A percentile compares a stretch with the other conserved stretches of the same genome.
Evolutionary conservation across 148 eudicot species (phyloP).

Genomic region (Diospyros lotus): DNA sequence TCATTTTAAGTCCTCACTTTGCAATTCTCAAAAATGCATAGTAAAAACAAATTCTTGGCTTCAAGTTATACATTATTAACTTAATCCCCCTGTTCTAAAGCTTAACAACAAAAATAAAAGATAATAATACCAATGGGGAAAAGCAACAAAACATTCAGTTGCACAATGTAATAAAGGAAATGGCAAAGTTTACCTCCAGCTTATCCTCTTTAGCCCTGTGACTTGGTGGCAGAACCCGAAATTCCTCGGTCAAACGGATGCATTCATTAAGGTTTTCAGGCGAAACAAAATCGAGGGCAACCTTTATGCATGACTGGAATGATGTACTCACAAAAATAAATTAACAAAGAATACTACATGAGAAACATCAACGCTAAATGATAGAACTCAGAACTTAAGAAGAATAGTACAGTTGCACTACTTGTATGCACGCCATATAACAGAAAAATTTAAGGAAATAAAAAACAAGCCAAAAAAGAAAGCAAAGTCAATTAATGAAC

Average conservation of each 20-base stretch:
- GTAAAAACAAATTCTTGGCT: background rate
- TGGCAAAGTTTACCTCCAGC: constrained; percentile 19
- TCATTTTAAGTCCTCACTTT: background rate
- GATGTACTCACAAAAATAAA: background rate
- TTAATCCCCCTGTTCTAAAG: background rate
- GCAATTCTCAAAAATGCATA: background rate
- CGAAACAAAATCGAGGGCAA: constrained; percentile 36
- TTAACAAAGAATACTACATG: background rate
- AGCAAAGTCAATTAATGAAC: background rate
- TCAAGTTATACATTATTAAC: background rate
- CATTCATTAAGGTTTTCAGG: constrained; percentile 33
- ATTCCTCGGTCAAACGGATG: constrained; percentile 30
- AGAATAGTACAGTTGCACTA: background rate
- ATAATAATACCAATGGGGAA: background rate
- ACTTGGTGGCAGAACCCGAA: constrained; percentile 23
- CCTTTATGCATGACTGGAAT: constrained; percentile 32
- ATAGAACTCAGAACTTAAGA: background rate
- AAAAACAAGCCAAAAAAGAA: no score
- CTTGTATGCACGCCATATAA: background rate
- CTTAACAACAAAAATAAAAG: background rate
- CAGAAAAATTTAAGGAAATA: background rate
- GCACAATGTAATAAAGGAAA: background rate
- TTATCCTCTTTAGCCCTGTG: constrained; percentile 31
- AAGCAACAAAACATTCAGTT: background rate
- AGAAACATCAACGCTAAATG: background rate